A percentile compares a stretch with the other conserved stretches of the same genome.
Evolutionary conservation across 257 asterid species (phyloP).

Genomic region (Scutellaria barbata): DNA sequence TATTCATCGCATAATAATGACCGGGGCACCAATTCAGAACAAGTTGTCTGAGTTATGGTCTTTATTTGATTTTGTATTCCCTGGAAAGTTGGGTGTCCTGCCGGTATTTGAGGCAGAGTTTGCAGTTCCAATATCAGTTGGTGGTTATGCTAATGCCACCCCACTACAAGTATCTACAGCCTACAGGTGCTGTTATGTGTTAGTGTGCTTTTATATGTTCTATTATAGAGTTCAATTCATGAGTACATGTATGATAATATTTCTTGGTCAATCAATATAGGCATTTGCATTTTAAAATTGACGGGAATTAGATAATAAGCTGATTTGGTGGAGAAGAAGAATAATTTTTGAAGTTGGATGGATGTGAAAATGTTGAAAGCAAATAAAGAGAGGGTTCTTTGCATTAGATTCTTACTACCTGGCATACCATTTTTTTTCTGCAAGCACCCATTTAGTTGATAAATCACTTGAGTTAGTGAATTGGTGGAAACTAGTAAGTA

Average conservation of each 20-base stretch:
- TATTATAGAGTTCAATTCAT: not conserved
- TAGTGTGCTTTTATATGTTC: constrained; percentile 16
- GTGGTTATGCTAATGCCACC: constrained; percentile 96
- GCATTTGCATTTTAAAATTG: constrained; percentile 9
- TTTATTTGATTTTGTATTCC: constrained; percentile 96
- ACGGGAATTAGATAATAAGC: constrained; percentile 10
- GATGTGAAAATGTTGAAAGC: constrained; percentile 6
- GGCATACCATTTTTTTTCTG: constrained; percentile 14
- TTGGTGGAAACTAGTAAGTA: not conserved
- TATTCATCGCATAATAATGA: constrained; percentile 96
- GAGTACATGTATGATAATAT: constrained; percentile 15
- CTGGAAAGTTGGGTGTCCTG: constrained; percentile 95
- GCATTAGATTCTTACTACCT: constrained; percentile 23
- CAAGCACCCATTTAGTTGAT: constrained; percentile 16
- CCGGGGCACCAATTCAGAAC: constrained; percentile 97
- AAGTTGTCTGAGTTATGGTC: constrained; percentile 97
- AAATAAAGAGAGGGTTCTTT: constrained; percentile 6
- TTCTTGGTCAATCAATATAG: constrained; percentile 22
- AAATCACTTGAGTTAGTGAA: constrained; percentile 10
- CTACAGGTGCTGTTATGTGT: constrained; percentile 65
- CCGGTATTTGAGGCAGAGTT: constrained; percentile 99
- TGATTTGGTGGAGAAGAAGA: constrained; percentile 22
- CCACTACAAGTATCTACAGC: constrained; percentile 99
- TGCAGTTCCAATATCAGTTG: constrained; percentile 96
- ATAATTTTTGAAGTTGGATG: constrained; percentile 17